phyloP scores from a whole-genome alignment of 441 rosid species.

The Pelargonium citronellum region DNA sequence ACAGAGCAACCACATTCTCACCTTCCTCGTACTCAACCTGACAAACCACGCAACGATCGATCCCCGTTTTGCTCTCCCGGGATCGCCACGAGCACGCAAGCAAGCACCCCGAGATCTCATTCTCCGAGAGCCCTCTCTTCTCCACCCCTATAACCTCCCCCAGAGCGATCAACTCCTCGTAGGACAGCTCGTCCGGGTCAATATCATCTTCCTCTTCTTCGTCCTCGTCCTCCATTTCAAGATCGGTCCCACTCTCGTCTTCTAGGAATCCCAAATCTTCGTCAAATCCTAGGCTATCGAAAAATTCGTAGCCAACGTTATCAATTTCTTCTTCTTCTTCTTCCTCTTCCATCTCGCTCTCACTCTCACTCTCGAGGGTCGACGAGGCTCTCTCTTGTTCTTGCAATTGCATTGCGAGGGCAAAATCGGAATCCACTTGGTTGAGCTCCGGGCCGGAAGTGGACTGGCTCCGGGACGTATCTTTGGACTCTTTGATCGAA shows the following conservation, averaged over 20 bases:
- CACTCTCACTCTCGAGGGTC: slow-evolving; percentile 33
- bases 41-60: slow-evolving; percentile 67
- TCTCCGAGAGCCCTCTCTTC: slow-evolving; percentile 42
- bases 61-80: slow-evolving; percentile 26
- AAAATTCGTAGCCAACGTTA: slow-evolving; percentile 38
- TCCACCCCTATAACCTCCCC: slow-evolving; percentile 66
- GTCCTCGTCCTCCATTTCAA: slow-evolving; percentile 33
- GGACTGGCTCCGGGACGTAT: slow-evolving; percentile 27
- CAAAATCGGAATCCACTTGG: slow-evolving; percentile 47
- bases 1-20: slow-evolving; percentile 45
- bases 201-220: slow-evolving; percentile 40
- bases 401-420: slow-evolving; percentile 42
- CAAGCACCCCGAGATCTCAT: slow-evolving; percentile 43
- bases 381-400: slow-evolving; percentile 30
- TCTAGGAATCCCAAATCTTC: slow-evolving; percentile 38
- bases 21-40: slow-evolving; percentile 65
- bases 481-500: slow-evolving; percentile 30
- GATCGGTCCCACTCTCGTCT: slow-evolving; percentile 37
- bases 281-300: slow-evolving; percentile 28
- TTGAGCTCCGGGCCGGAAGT: slow-evolving; percentile 19
- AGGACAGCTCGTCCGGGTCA: slow-evolving; percentile 59
- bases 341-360: slow-evolving; percentile 21
- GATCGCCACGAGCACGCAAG: slow-evolving; percentile 18
- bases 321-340: slow-evolving; percentile 18
- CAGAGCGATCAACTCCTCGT: slow-evolving; percentile 62